A percentile compares a stretch with the other conserved stretches of the same genome.
Evolutionary conservation across 805 yeast genomes (phyloP).

Genomic region (Ogataea minuta): DNA sequence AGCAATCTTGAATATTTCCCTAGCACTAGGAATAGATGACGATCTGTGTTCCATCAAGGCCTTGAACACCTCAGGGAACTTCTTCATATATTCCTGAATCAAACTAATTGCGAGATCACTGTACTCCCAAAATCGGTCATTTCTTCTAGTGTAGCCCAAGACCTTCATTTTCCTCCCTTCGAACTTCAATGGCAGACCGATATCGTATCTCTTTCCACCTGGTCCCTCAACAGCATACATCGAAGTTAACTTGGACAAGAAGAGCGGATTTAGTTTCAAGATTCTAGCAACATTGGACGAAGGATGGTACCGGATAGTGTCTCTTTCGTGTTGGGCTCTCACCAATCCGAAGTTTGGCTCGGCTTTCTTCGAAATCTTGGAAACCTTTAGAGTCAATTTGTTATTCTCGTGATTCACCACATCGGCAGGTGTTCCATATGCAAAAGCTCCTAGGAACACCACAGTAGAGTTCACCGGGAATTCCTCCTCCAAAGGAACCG

Average conservation of each 20-base stretch:
- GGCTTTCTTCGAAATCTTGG: conserved; percentile 41
- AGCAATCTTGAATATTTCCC: conserved; percentile 36
- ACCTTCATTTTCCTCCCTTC: conserved; percentile 80
- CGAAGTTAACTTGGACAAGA: conserved; percentile 77
- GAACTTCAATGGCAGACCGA: conserved; percentile 84
- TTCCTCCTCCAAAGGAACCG: conserved; percentile 77
- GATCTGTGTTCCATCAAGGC: conserved; percentile 26
- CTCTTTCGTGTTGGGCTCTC: conserved; percentile 56
- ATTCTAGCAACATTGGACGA: conserved; percentile 61
- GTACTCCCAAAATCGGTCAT: conserved; percentile 73
- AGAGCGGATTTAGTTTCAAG: conserved; percentile 56
- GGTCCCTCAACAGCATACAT: conserved; percentile 59
- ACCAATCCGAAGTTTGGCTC: conserved; percentile 68
- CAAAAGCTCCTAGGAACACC: conserved; percentile 79
- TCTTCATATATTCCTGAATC: conserved; percentile 54
- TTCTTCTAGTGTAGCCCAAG: conserved; percentile 76
- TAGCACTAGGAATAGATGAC: conserved; percentile 37
- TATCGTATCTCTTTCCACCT: conserved; percentile 52
- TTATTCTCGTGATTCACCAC: conserved; percentile 54
- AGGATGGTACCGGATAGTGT: conserved; percentile 58
- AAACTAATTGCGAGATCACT: conserved; percentile 71
- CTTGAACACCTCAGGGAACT: conserved; percentile 62
- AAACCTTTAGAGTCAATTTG: conserved; percentile 50
- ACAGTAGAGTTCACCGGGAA: conserved; percentile 72
- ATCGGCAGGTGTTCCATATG: conserved; percentile 78